Base-by-base conservation (phyloP, 257 asterid genomes). In the Eustoma russellianum region DNA sequence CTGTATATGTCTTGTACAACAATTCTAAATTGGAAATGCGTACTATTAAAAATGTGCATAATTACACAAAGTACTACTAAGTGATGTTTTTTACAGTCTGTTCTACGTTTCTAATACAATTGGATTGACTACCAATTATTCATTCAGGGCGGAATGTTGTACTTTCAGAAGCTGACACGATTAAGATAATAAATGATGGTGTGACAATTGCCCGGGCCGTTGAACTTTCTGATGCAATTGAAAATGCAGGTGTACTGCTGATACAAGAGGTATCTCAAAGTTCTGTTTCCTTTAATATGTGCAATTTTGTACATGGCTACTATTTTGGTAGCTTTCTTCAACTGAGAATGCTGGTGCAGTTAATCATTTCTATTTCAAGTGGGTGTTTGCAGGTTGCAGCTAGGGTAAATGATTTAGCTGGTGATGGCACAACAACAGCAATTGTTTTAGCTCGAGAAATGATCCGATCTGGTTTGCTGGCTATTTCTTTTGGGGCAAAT, bases 371-470 rank as follows among this genome's bases (percentile, higher is more conserved):
- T 8, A 5, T 7, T 45, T 57, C 64, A 35, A 13, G 17, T 28
- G 17, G 41, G 30, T 46, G 2, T 7, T 53, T 71, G 53, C 68
- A 88, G 98, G 97, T 85, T 70, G 97, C 93, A 53, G 73, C 69
- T 60, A 88, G 79, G 77, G 83, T 94, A 61, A 92, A 88, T 63
- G 82, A 77, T 35, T 77, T 81, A 33, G 95, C 93, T 44, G 94
- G 99, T 56, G 97, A 92, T 49, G 97, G 99, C 40, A 88, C 95
- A 14, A 92, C 99, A 55, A 88, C 97, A 62, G 94, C 99, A 11
- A 78, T 92, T 63, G 68, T 91, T 58, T 73, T 92, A 85, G 86
- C 97, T 56, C 89, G 97, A 61, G 99, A 79, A 74, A 81, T 88
- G 87, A 75, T 92, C 68, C 68, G 62, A 75, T 70, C 63, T 48